Conservation (phyloP, 306 rosid species). For the Echinosophora koreensis region DNA sequence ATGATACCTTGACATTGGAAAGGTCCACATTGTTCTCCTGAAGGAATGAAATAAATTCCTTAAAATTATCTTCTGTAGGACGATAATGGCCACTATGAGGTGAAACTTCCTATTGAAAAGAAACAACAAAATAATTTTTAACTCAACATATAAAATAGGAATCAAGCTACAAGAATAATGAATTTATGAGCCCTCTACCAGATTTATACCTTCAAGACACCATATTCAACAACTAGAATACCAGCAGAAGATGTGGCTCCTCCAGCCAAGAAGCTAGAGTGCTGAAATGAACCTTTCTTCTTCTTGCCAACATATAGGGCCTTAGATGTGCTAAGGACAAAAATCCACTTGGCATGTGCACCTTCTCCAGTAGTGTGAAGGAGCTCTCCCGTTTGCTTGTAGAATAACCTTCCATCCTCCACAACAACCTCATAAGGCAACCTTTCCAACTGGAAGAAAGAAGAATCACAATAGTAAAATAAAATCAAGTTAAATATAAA, state of each 20-base stretch:
- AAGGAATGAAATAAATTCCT: slow-evolving; percentile 85
- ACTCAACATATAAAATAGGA: slow-evolving; percentile 20
- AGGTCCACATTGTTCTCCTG: slow-evolving; percentile 83
- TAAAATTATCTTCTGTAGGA: slow-evolving; percentile 87
- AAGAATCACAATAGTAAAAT: no score
- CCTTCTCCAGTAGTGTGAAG: slow-evolving; percentile 65
- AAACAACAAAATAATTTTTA: slow-evolving; percentile 43
- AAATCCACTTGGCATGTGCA: slow-evolving; percentile 83
- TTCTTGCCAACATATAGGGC: slow-evolving; percentile 87
- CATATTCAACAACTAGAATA: slow-evolving; percentile 81
- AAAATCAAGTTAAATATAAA: no score
- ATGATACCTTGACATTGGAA: slow-evolving; percentile 82
- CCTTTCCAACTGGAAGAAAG: slow-evolving; percentile 77
- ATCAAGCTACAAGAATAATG: slow-evolving; percentile 18
- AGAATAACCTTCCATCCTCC: slow-evolving; percentile 75
- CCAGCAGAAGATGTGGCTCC: slow-evolving; percentile 99
- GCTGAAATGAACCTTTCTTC: slow-evolving; percentile 94
- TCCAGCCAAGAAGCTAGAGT: slow-evolving; percentile 99
- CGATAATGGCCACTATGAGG: slow-evolving; percentile 99
- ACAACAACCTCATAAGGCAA: slow-evolving; percentile 84
- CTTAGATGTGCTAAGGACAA: slow-evolving; percentile 93
- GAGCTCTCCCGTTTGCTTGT: slow-evolving; percentile 78
- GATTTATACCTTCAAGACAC: slow-evolving; percentile 78
- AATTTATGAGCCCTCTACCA: background rate
- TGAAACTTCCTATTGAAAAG: slow-evolving; percentile 84